Evolutionary conservation across 75 land plant species (phyloP).

Genomic region (Chamaecyparis obtusa): DNA sequence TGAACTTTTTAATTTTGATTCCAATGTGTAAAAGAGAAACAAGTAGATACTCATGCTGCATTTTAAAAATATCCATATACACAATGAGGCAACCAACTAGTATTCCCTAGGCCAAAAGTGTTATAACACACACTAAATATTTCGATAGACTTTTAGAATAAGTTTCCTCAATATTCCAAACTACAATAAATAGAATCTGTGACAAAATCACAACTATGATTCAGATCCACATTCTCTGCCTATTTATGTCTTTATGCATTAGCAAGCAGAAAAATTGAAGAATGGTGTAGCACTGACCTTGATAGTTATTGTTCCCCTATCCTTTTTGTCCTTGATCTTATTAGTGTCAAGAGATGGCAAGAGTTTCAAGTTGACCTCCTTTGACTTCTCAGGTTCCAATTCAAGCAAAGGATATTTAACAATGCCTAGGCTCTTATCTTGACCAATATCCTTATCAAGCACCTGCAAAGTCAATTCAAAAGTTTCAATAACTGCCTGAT

Average conservation of each 20-base stretch:
- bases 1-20: too few relatives aligned
- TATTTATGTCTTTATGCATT: not conserved
- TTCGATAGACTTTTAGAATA: too few relatives aligned
- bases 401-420: conserved; percentile 54
- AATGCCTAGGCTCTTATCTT: conserved; percentile 64
- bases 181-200: too few relatives aligned
- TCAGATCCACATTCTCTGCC: not conserved
- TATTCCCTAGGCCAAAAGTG: not conserved
- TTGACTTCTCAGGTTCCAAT: conserved; percentile 44
- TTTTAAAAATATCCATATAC: too few relatives aligned
- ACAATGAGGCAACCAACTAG: too few relatives aligned
- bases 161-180: too few relatives aligned
- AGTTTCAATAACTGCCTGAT: not conserved
- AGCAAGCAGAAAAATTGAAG: not conserved
- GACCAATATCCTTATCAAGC: conserved; percentile 61
- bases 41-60: too few relatives aligned
- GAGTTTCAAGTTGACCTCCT: conserved; percentile 53
- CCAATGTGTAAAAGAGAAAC: not conserved
- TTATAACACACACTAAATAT: too few relatives aligned
- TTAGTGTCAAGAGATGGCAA: conserved; percentile 62
- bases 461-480: conserved; percentile 46
- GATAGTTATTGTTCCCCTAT: conserved; percentile 64
- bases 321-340: conserved; percentile 70
- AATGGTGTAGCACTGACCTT: conserved; percentile 35
- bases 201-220: too few relatives aligned